Evolutionary conservation across 1,284 basidiomycete genomes (phyloP).

Genomic region (Trametes sp.): DNA sequence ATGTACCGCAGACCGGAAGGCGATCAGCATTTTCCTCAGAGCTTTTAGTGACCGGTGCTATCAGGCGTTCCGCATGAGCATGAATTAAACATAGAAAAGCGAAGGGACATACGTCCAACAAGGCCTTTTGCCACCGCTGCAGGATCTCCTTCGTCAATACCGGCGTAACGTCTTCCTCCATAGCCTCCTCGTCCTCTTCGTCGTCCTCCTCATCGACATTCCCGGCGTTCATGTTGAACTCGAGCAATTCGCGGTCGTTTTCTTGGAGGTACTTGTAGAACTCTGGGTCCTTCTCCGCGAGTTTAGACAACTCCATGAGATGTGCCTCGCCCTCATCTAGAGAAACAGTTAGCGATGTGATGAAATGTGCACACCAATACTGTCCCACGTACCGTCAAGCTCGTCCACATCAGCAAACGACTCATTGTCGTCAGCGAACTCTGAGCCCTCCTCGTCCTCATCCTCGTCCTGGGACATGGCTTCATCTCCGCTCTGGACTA

Average conservation of each 20-base stretch:
- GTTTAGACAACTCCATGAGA: constrained; percentile 84
- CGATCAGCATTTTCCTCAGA: constrained; percentile 85
- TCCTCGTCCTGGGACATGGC: constrained; percentile 44
- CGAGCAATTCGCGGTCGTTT: constrained; percentile 89
- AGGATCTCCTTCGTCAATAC: constrained; percentile 81
- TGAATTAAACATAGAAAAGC: too few relatives aligned
- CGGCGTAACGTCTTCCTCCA: constrained; percentile 58
- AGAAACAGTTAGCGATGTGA: background rate
- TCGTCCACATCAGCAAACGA: constrained; percentile 83
- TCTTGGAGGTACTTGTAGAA: constrained; percentile 99
- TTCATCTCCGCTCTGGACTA: constrained; percentile 29
- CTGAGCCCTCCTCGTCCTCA: constrained; percentile 57
- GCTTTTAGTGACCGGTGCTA: constrained; percentile 89
- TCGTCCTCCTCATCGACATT: constrained; percentile 44
- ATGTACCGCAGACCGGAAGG: constrained; percentile 88
- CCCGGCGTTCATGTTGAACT: constrained; percentile 65
- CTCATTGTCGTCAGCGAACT: constrained; percentile 65
- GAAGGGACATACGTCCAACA: constrained; percentile 73
- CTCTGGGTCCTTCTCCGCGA: constrained; percentile 96
- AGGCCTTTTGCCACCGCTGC: constrained; percentile 88
- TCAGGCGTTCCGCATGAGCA: background rate
- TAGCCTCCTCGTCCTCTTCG: constrained; percentile 50
- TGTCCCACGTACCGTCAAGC: constrained; percentile 64
- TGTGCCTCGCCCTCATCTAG: constrained; percentile 77
- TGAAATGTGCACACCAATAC: background rate